Evolutionary conservation across 1,284 basidiomycete genomes (phyloP).

Genomic region (Ustilago xerochloae): DNA sequence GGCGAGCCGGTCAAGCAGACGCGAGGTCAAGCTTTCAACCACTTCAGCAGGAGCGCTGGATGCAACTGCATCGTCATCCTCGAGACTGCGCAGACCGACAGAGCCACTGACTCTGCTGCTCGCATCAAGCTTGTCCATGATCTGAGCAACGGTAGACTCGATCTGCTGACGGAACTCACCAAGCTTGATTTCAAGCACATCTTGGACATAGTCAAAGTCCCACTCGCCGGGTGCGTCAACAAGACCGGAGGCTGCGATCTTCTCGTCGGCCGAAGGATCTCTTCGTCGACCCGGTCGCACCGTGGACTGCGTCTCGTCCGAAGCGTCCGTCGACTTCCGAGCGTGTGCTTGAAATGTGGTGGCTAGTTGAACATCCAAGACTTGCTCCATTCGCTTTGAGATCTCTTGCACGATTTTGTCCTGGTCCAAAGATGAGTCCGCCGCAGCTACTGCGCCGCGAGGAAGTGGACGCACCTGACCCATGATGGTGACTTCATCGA

Average conservation of each 20-base stretch:
- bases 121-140: constrained; percentile 27
- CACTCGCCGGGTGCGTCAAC: constrained; percentile 50
- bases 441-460: not conserved
- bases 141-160: constrained; percentile 31
- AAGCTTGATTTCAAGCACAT: constrained; percentile 52
- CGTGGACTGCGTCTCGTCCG: constrained; percentile 50
- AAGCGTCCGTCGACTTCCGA: constrained; percentile 24
- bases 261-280: constrained; percentile 11
- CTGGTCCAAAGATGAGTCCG: constrained; percentile 12
- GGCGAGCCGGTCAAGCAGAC: constrained; percentile 6
- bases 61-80: not conserved
- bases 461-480: constrained; percentile 56
- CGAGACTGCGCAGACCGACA: not conserved
- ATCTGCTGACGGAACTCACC: constrained; percentile 41
- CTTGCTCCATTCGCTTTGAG: constrained; percentile 27
- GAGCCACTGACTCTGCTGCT: not conserved
- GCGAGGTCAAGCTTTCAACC: constrained; percentile 16
- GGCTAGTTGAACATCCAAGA: constrained; percentile 21
- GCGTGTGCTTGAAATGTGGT: constrained; percentile 12
- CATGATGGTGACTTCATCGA: constrained; percentile 64
- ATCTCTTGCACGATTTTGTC: constrained; percentile 35
- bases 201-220: constrained; percentile 61
- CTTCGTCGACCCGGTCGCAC: constrained; percentile 17
- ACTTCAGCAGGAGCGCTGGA: constrained; percentile 1
- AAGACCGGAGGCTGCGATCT: constrained; percentile 13